phyloP scores from a whole-genome alignment of 345 rosid genomes.

The Aquilaria malaccensis region DNA sequence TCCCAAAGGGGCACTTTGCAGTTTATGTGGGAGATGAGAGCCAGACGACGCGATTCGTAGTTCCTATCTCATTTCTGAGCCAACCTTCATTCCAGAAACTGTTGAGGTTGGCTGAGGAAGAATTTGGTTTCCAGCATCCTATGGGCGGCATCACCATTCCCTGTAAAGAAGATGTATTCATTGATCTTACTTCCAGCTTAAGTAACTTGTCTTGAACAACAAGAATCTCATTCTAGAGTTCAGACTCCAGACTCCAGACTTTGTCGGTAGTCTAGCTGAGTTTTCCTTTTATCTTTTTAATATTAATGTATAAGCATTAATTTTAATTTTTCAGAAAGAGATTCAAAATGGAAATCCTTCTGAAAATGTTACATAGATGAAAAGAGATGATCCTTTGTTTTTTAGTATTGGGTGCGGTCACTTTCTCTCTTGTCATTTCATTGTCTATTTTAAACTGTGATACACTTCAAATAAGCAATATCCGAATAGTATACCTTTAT shows the following conservation, averaged over 20 bases:
- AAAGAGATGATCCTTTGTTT: too few species aligned
- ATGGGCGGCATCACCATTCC: slow-evolving; percentile 40
- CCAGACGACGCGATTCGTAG: slow-evolving; percentile 16
- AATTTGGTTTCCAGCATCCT: slow-evolving; percentile 31
- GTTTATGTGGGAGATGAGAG: slow-evolving; percentile 21
- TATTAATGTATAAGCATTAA: slow-evolving; percentile 11
- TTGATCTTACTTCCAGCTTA: slow-evolving; percentile 24
- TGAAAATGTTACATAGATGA: background rate
- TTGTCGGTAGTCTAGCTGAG: too few species aligned
- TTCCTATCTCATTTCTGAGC: slow-evolving; percentile 25
- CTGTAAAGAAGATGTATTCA: slow-evolving; percentile 30
- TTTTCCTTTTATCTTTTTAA: background rate
- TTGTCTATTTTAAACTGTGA: too few species aligned
- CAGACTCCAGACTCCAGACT: too few species aligned
- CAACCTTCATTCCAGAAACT: slow-evolving; percentile 20
- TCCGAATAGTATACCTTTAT: too few species aligned
- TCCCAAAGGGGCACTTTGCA: slow-evolving; percentile 22
- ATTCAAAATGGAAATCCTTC: background rate
- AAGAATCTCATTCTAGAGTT: too few species aligned
- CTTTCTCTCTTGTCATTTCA: too few species aligned
- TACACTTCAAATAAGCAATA: too few species aligned
- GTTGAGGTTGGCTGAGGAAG: slow-evolving; percentile 30
- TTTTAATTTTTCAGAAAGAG: slow-evolving; percentile 2
- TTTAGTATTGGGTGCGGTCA: too few species aligned
- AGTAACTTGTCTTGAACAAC: slow-evolving; percentile 3